These are phyloP conservation scores for Hibiscus mutabilis DNA, from an alignment of 345 rosid genomes.

Conservation along the genomic window DNA sequence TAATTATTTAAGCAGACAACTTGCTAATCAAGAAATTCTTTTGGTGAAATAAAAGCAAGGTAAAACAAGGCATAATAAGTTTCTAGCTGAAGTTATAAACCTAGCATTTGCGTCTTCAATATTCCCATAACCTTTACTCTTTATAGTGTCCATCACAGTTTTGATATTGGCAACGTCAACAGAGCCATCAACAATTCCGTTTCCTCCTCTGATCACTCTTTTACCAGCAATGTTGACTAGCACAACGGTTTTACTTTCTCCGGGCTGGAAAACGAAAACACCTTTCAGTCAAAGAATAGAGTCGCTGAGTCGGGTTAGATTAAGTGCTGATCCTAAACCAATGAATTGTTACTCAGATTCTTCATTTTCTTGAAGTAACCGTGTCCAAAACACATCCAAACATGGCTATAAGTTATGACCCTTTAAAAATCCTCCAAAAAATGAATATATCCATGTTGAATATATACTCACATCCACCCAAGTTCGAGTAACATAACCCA, in stretches of 20 bases:
- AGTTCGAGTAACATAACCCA: neutral
- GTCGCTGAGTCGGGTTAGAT: neutral
- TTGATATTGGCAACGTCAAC: slow-evolving; percentile 35
- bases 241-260: slow-evolving; percentile 65
- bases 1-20: neutral
- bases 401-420: neutral
- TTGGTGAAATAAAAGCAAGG: slow-evolving; percentile 4
- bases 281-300: slow-evolving; percentile 2
- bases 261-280: slow-evolving; percentile 55
- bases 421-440: neutral
- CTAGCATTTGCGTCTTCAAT: slow-evolving; percentile 58
- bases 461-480: too few species aligned
- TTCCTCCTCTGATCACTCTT: slow-evolving; percentile 80
- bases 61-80: slow-evolving; percentile 12
- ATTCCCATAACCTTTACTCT: slow-evolving; percentile 36
- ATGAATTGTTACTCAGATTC: neutral
- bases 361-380: neutral
- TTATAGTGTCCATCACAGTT: slow-evolving; percentile 40
- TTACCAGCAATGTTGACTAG: slow-evolving; percentile 83
- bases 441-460: neutral
- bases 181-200: slow-evolving; percentile 61
- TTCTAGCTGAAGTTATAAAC: slow-evolving; percentile 34
- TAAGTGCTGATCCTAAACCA: neutral
- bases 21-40: slow-evolving; percentile 4
- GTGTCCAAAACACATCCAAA: neutral